These are phyloP conservation scores for Comarum palustre DNA, from an alignment of 306 rosid genomes.

Conservation along the genomic window DNA sequence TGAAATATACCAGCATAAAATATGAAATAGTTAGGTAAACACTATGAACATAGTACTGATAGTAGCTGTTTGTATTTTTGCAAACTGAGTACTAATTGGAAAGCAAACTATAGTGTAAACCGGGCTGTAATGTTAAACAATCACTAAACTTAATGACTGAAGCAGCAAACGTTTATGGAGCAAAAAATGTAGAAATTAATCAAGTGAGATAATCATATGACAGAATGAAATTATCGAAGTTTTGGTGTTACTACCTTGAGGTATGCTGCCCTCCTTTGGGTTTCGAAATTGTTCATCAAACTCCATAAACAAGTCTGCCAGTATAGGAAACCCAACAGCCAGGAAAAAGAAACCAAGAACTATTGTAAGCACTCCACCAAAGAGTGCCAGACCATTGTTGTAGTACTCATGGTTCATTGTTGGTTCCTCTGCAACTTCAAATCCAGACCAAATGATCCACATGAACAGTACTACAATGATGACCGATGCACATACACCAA, in stretches of 20 bases:
- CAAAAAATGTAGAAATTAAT: background rate
- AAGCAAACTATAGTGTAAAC: background rate
- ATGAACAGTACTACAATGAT: constrained; percentile 33
- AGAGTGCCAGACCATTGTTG: constrained; percentile 32
- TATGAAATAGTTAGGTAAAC: background rate
- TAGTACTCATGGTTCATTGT: background rate
- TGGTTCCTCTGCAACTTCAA: constrained; percentile 30
- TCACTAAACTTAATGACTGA: background rate
- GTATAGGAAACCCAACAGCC: constrained; percentile 48
- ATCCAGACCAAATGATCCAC: constrained; percentile 37
- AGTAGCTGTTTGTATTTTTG: background rate
- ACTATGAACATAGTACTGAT: background rate
- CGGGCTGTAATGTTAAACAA: no score
- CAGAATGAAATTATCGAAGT: background rate
- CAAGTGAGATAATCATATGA: background rate
- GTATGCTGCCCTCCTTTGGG: constrained; percentile 30
- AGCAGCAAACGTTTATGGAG: background rate
- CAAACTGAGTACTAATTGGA: background rate
- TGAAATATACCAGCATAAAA: background rate
- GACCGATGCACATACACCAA: constrained; percentile 29
- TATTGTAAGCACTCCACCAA: constrained; percentile 41
- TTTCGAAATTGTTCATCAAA: constrained; percentile 39
- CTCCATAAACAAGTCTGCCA: constrained; percentile 41
- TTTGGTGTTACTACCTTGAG: constrained; percentile 18
- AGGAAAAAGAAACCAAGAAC: constrained; percentile 50